Conservation (phyloP, 108 stramenopile genomes). For the Pseudonitzschia pungens region DNA sequence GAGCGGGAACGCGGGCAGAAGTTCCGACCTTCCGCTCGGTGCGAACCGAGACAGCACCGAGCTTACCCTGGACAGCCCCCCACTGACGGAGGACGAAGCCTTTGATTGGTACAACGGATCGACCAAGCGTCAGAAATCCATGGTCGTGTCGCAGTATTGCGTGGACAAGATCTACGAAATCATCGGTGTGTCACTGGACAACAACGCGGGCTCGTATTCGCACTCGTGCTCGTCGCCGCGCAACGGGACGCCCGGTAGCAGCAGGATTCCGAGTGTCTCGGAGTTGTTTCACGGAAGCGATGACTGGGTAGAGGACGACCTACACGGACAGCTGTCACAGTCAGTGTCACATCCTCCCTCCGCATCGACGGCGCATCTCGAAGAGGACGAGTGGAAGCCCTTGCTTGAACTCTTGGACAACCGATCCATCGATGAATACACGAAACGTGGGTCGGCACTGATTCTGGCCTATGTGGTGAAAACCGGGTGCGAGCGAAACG, state of each 20-base stretch:
- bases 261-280: conserved; percentile 23
- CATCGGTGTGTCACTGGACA: conserved; percentile 31
- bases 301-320: not conserved
- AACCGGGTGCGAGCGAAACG: conserved; percentile 44
- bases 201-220: not conserved
- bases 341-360: too few species aligned
- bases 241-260: conserved; percentile 58
- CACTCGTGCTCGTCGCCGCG: not conserved
- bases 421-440: conserved; percentile 57
- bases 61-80: not conserved
- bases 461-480: conserved; percentile 65
- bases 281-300: conserved; percentile 1
- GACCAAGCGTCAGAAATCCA: conserved; percentile 50
- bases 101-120: conserved; percentile 42
- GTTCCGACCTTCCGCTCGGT: not conserved
- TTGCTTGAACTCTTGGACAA: conserved; percentile 63
- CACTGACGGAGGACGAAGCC: conserved; percentile 52
- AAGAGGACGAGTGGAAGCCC: conserved; percentile 72
- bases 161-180: conserved; percentile 69
- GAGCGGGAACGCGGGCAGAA: not conserved
- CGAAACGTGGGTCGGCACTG: conserved; percentile 66
- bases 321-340: too few species aligned
- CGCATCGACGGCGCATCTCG: not conserved
- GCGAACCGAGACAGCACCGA: not conserved
- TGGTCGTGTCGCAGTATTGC: conserved; percentile 69